Percentiles rank a stretch among this genome's conserved stretches.
These are phyloP conservation scores for Cucurbitaria berberidis DNA, from an alignment of 2,329 filamentous ascomycete genomes.

Conservation along the genomic window DNA sequence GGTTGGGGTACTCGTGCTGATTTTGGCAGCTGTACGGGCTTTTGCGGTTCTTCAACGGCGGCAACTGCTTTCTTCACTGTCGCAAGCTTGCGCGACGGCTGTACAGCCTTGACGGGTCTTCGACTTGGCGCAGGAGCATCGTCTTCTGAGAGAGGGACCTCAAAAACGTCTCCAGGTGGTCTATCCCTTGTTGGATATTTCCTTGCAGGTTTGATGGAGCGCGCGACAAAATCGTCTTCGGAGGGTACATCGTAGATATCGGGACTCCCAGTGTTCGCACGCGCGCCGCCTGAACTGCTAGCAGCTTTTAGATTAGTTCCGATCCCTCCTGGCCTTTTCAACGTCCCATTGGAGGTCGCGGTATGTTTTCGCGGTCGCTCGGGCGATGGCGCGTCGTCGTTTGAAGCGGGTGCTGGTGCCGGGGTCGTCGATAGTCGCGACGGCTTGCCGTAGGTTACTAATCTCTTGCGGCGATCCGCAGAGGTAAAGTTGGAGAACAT, in stretches of 20 bases:
- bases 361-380: constrained; percentile 40
- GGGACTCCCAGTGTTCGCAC: constrained; percentile 11
- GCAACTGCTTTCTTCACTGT: constrained; percentile 5
- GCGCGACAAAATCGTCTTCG: constrained; percentile 35
- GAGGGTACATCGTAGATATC: constrained; percentile 54
- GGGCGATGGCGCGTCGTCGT: constrained; percentile 40
- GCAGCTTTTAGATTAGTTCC: constrained; percentile 8
- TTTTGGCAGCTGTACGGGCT: constrained; percentile 3
- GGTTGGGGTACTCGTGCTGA: not conserved
- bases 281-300: constrained; percentile 3
- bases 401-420: constrained; percentile 18
- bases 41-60: constrained; percentile 10
- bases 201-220: constrained; percentile 17
- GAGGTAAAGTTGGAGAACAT: constrained; percentile 38
- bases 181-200: constrained; percentile 18
- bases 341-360: constrained; percentile 2
- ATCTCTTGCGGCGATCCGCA: constrained; percentile 46
- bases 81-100: constrained; percentile 17
- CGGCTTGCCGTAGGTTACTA: constrained; percentile 49
- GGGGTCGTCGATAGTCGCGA: constrained; percentile 30
- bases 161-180: constrained; percentile 13
- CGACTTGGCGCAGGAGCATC: constrained; percentile 1
- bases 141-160: constrained; percentile 14
- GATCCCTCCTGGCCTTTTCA: constrained; percentile 15
- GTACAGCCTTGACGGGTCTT: constrained; percentile 6